Conservation (phyloP, 2,329 filamentous ascomycete genomes). For the Sclerotinia sclerotiorum region DNA sequence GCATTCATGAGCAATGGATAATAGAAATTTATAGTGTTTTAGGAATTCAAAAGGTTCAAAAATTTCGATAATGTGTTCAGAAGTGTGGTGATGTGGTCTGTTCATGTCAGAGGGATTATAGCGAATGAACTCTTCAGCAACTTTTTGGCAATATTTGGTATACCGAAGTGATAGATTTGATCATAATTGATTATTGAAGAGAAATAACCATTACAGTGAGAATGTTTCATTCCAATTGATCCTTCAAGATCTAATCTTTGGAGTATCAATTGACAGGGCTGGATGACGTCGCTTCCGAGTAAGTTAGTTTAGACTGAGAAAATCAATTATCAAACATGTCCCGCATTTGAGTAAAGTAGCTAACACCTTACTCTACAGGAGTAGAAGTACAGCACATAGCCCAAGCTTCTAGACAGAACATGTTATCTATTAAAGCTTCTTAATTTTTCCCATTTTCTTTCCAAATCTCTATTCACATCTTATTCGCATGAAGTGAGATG, state of each 20-base stretch:
- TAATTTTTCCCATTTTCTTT: not conserved
- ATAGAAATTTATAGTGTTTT: conserved; percentile 18
- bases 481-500: conserved; percentile 7
- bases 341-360: not conserved
- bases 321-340: conserved; percentile 6
- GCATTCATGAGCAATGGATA: conserved; percentile 18
- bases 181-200: not conserved
- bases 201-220: no score
- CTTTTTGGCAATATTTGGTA: not conserved
- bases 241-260: not conserved
- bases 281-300: conserved; percentile 19
- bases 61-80: not conserved
- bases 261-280: conserved; percentile 6
- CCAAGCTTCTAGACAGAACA: not conserved
- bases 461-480: not conserved
- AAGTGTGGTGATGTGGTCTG: not conserved
- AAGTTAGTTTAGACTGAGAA: conserved; percentile 5
- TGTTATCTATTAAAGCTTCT: not conserved
- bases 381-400: not conserved
- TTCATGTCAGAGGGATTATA: not conserved
- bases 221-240: no score
- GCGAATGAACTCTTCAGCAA: not conserved
- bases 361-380: not conserved
- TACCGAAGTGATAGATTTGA: not conserved
- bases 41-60: not conserved